Percentiles rank a stretch among this genome's conserved stretches.
phyloP scores from a whole-genome alignment of 1,139 yeast genomes.

The Komagataea norvegica region DNA sequence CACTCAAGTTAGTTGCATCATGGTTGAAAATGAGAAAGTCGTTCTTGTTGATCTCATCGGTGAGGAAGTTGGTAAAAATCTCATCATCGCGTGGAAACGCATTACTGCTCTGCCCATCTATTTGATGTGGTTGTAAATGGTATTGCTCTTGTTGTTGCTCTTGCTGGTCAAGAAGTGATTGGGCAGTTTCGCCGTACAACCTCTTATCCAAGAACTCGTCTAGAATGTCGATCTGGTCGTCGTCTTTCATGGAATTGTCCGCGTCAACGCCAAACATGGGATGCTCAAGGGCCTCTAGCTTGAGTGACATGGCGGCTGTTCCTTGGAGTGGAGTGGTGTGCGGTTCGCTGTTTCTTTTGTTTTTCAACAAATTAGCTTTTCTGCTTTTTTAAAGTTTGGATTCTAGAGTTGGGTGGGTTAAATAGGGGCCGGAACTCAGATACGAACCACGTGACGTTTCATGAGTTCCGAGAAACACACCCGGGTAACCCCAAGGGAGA shows the following conservation, averaged over 20 bases:
- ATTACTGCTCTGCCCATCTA: not conserved
- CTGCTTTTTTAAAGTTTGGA: no score
- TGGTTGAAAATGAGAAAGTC: slow-evolving; percentile 19
- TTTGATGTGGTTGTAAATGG: not conserved
- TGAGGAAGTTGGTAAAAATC: slow-evolving; percentile 22
- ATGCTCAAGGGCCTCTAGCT: slow-evolving; percentile 13
- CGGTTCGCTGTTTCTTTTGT: no score
- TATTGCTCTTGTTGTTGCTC: slow-evolving; percentile 5
- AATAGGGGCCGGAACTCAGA: no score
- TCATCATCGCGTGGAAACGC: slow-evolving; percentile 17
- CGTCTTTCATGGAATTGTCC: slow-evolving; percentile 1
- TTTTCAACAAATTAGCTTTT: no score
- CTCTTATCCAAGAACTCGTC: slow-evolving; percentile 58
- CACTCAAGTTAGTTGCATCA: slow-evolving; percentile 7
- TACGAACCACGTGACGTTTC: no score
- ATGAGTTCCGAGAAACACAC: no score
- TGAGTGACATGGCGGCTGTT: slow-evolving; percentile 13
- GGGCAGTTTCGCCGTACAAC: slow-evolving; percentile 37
- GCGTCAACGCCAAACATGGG: slow-evolving; percentile 7
- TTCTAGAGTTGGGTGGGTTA: no score
- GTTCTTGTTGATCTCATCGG: slow-evolving; percentile 23
- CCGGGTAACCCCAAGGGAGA: no score
- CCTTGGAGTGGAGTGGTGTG: no score
- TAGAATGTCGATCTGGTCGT: slow-evolving; percentile 27
- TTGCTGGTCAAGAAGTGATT: no score